Evolutionary conservation across 257 asterid species (phyloP).

Genomic region (Solanum appendiculatum): DNA sequence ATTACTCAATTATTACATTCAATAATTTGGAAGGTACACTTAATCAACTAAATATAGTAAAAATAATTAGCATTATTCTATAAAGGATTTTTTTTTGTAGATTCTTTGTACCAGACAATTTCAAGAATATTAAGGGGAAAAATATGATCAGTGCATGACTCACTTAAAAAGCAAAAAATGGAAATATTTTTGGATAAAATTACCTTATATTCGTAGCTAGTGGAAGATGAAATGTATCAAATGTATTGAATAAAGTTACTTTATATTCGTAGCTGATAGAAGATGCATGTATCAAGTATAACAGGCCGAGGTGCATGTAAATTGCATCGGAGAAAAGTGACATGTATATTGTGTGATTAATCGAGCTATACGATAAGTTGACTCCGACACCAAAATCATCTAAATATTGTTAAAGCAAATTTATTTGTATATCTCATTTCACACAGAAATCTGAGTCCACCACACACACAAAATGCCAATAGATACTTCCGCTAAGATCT

Average conservation of each 20-base stretch:
- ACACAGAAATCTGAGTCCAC: neutral
- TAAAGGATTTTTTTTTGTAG: too few species aligned
- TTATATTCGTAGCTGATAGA: too few species aligned
- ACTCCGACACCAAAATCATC: too few species aligned
- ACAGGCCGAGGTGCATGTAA: too few species aligned
- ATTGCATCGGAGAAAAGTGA: neutral
- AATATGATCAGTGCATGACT: neutral
- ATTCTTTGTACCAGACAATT: neutral
- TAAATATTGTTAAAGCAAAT: neutral
- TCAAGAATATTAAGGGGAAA: neutral
- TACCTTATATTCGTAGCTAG: too few species aligned
- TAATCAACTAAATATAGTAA: neutral
- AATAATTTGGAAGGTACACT: neutral
- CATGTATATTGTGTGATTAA: too few species aligned
- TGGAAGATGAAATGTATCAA: neutral
- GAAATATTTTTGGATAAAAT: neutral
- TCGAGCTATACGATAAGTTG: too few species aligned
- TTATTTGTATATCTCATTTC: neutral
- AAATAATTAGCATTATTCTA: neutral
- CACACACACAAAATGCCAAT: slow-evolving; percentile 7
- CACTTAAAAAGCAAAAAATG: neutral
- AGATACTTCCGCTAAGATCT: slow-evolving; percentile 53
- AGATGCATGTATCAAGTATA: too few species aligned
- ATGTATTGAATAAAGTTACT: too few species aligned
- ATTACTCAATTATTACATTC: neutral